Conservation (phyloP, 2,329 filamentous ascomycete species). For the Neocucurbitaria cava region DNA sequence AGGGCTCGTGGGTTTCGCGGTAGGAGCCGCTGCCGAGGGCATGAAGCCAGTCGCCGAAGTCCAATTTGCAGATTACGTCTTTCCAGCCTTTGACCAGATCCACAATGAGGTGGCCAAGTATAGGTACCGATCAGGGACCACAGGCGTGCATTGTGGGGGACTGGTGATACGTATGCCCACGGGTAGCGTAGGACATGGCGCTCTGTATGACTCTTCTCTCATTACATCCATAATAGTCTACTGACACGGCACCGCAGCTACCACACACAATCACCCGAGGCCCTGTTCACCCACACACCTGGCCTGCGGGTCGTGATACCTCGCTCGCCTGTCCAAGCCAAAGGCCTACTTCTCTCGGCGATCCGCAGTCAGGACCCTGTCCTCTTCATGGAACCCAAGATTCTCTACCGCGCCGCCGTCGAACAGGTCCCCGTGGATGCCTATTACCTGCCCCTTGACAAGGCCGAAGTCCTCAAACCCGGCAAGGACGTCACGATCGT, state of each 20-base stretch:
- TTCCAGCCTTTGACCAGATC: conserved; percentile 90
- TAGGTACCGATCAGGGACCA: conserved; percentile 73
- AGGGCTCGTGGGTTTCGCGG: conserved; percentile 91
- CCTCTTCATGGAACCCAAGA: conserved; percentile 93
- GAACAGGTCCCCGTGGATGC: conserved; percentile 85
- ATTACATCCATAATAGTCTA: neutral
- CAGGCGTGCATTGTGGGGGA: conserved; percentile 67
- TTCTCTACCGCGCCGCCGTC: conserved; percentile 87
- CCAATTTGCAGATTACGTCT: conserved; percentile 95
- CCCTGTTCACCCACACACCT: conserved; percentile 86
- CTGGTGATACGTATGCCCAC: conserved; percentile 90
- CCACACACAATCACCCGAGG: conserved; percentile 89
- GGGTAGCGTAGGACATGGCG: conserved; percentile 88
- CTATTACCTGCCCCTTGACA: conserved; percentile 84
- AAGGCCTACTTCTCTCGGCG: conserved; percentile 82
- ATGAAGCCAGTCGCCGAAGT: conserved; percentile 95
- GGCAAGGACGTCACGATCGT: conserved; percentile 84
- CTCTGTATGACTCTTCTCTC: conserved; percentile 58
- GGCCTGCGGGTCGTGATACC: conserved; percentile 87
- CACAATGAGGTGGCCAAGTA: conserved; percentile 93
- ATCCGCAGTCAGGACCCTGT: conserved; percentile 81
- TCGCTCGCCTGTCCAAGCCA: conserved; percentile 84
- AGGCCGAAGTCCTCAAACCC: conserved; percentile 81
- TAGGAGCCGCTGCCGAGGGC: conserved; percentile 87
- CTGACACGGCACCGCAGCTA: conserved; percentile 57